These are phyloP conservation scores for Leishmania aethiopica DNA, from an alignment of 208 protist species.

Conservation along the genomic window DNA sequence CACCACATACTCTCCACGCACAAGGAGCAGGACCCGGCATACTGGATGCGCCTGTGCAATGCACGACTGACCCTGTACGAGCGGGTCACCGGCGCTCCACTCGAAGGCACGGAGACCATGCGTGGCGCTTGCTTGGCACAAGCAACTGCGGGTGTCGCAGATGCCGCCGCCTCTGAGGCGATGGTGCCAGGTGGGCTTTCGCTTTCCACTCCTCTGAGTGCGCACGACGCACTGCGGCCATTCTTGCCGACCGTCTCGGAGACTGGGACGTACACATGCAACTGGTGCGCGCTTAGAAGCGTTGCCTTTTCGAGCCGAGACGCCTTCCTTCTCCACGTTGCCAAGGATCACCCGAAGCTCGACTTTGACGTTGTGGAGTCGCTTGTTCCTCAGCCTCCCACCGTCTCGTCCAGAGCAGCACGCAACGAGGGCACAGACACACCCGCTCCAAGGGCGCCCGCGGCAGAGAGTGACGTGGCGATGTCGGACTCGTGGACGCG, in stretches of 20 bases:
- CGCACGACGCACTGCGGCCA: background rate
- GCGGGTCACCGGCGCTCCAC: constrained; percentile 51
- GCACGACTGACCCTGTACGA: constrained; percentile 72
- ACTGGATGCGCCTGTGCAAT: constrained; percentile 59
- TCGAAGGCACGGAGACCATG: constrained; percentile 27
- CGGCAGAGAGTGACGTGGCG: background rate
- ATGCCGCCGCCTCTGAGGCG: background rate
- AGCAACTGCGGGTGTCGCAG: background rate
- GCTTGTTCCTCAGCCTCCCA: constrained; percentile 38
- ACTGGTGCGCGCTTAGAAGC: constrained; percentile 67
- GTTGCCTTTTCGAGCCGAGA: constrained; percentile 68
- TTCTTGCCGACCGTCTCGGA: constrained; percentile 64
- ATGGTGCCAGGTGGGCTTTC: background rate
- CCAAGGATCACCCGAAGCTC: constrained; percentile 64
- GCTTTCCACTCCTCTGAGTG: background rate
- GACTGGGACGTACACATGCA: constrained; percentile 73
- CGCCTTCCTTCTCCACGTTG: constrained; percentile 80
- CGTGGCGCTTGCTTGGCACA: too few species aligned
- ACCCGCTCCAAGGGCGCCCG: background rate
- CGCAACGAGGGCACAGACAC: background rate
- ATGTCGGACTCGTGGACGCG: background rate
- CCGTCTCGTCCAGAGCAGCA: background rate
- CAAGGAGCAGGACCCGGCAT: constrained; percentile 43
- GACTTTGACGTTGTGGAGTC: constrained; percentile 76
- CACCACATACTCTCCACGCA: constrained; percentile 70